phyloP scores from a whole-genome alignment of 768 basidiomycete genomes.

The Sarcodon sp. region DNA sequence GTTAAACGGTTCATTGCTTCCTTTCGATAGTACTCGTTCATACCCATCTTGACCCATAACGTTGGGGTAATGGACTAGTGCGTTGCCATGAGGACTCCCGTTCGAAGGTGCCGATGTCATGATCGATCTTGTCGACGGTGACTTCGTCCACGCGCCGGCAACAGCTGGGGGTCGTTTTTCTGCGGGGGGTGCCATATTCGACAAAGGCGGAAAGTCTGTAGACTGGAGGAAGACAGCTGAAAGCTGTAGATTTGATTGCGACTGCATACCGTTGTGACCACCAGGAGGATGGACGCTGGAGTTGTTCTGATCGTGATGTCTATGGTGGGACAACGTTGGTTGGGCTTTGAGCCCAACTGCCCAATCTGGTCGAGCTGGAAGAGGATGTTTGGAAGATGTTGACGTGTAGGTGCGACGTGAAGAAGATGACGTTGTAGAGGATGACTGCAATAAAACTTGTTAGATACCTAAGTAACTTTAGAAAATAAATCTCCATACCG shows the following conservation, averaged over 20 bases:
- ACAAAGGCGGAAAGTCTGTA: constrained; percentile 62
- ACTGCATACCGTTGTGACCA: no score
- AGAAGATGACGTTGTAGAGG: constrained; percentile 68
- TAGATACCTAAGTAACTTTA: not conserved
- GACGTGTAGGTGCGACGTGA: constrained; percentile 71
- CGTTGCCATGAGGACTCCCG: constrained; percentile 15
- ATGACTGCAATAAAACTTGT: constrained; percentile 33
- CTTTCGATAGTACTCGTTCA: constrained; percentile 37
- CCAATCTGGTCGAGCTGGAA: constrained; percentile 82
- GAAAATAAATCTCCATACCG: constrained; percentile 37
- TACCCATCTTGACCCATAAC: constrained; percentile 15
- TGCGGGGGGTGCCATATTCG: constrained; percentile 19
- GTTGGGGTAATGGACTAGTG: constrained; percentile 24
- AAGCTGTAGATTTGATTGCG: constrained; percentile 16
- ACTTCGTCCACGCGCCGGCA: constrained; percentile 62
- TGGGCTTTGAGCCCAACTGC: constrained; percentile 76
- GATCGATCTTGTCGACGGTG: constrained; percentile 36
- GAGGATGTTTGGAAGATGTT: constrained; percentile 65
- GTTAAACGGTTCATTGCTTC: constrained; percentile 23
- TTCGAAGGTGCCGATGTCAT: constrained; percentile 24
- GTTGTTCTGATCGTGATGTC: constrained; percentile 39
- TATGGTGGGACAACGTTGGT: constrained; percentile 41
- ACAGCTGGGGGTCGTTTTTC: constrained; percentile 44
- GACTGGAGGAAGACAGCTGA: constrained; percentile 30
- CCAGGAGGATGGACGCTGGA: constrained; percentile 13